A percentile compares a stretch with the other conserved stretches of the same genome.
Conservation (phyloP, 352 stramenopile species). For the Pythium vanterpoolii region DNA sequence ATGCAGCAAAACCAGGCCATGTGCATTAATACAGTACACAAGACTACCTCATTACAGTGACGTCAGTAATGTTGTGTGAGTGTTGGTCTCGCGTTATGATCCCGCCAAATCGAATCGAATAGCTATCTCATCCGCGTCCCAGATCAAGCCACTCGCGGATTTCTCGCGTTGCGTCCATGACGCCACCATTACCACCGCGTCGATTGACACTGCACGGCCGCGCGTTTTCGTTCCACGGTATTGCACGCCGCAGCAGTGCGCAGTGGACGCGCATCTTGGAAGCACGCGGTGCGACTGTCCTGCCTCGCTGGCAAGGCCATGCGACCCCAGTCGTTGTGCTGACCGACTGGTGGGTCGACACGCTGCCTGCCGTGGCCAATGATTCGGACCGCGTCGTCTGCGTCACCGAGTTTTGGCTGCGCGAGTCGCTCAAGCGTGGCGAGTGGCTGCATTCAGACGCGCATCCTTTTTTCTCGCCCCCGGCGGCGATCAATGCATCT, state of each 20-base stretch:
- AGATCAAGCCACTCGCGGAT: background rate
- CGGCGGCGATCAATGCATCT: background rate
- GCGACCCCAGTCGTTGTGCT: constrained; percentile 35
- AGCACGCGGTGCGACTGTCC: background rate
- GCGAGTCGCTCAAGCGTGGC: constrained; percentile 35
- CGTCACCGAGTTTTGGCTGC: constrained; percentile 62
- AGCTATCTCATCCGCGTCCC: background rate
- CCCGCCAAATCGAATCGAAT: background rate
- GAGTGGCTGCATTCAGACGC: constrained; percentile 33
- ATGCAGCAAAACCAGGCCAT: too few relatives aligned
- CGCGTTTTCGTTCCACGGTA: constrained; percentile 23
- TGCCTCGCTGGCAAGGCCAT: background rate
- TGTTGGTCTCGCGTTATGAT: background rate
- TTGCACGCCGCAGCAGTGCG: background rate
- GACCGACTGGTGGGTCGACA: constrained; percentile 52
- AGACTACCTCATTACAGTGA: constrained; percentile 1
- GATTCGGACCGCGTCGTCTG: background rate
- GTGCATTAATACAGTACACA: background rate
- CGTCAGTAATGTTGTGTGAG: background rate
- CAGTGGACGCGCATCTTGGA: constrained; percentile 6
- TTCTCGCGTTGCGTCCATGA: background rate
- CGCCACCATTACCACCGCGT: background rate
- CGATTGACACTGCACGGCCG: constrained; percentile 6
- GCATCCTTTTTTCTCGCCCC: constrained; percentile 49
- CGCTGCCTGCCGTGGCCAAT: background rate